phyloP scores from a whole-genome alignment of 2,329 filamentous ascomycete species.

The Simplicillium aogashimaense region DNA sequence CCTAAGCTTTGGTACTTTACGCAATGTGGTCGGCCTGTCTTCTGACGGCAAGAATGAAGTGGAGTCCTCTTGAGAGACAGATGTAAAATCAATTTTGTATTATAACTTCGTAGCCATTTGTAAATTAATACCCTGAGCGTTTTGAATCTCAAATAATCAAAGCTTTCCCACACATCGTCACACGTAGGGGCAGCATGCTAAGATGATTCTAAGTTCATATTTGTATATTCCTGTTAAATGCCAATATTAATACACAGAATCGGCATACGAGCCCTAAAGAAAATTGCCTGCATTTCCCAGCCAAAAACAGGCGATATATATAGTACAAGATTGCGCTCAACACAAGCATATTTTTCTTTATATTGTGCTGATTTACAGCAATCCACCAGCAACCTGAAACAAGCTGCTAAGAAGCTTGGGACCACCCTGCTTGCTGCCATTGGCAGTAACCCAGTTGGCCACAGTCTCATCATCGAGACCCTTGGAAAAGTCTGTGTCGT shows the following conservation, averaged over 20 bases:
- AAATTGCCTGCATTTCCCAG: no score
- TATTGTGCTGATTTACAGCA: neutral
- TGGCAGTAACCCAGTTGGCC: slow-evolving; percentile 19
- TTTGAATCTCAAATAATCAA: no score
- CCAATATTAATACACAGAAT: no score
- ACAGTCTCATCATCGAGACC: slow-evolving; percentile 28
- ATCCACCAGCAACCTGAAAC: slow-evolving; percentile 11
- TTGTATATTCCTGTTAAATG: no score
- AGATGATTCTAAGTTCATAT: no score
- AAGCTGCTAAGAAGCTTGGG: slow-evolving; percentile 11
- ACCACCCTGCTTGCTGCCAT: slow-evolving; percentile 4
- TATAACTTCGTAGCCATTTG: neutral
- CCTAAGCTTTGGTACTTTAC: slow-evolving; percentile 77
- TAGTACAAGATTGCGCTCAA: no score
- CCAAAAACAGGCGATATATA: no score
- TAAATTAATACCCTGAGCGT: no score
- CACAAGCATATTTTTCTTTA: neutral
- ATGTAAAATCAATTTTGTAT: neutral
- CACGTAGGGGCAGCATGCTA: no score
- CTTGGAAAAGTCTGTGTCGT: slow-evolving; percentile 27
- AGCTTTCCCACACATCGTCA: no score
- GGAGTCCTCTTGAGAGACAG: neutral
- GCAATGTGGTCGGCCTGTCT: slow-evolving; percentile 51
- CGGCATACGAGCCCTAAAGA: no score
- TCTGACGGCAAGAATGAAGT: slow-evolving; percentile 18